Evolutionary conservation across 805 yeast genomes (phyloP).

Genomic region (Pichia gijzeniarum): DNA sequence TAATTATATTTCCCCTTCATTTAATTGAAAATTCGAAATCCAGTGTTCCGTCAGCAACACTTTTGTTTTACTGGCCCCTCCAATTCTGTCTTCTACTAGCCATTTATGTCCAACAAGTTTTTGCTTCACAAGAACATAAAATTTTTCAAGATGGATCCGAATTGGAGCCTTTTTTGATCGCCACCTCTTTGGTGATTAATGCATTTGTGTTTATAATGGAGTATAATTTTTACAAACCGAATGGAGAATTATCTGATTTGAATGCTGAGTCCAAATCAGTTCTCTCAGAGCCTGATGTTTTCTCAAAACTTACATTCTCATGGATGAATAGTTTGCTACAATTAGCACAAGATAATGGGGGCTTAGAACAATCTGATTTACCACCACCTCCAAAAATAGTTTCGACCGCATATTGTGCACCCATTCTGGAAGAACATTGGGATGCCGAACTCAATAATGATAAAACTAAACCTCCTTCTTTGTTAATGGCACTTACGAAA

Average conservation of each 20-base stretch:
- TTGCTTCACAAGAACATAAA: slow-evolving; percentile 23
- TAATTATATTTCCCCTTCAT: slow-evolving; percentile 37
- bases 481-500: slow-evolving; percentile 31
- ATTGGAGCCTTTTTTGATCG: slow-evolving; percentile 20
- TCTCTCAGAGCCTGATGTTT: slow-evolving; percentile 43
- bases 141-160: slow-evolving; percentile 9
- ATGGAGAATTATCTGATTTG: slow-evolving; percentile 31
- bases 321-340: slow-evolving; percentile 90
- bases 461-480: slow-evolving; percentile 19
- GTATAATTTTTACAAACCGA: slow-evolving; percentile 32
- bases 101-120: slow-evolving; percentile 22
- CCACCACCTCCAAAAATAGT: slow-evolving; percentile 37
- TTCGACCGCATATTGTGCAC: slow-evolving; percentile 30
- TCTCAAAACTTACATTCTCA: slow-evolving; percentile 70
- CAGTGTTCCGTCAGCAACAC: slow-evolving; percentile 33
- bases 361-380: slow-evolving; percentile 33
- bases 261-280: slow-evolving; percentile 28
- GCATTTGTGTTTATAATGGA: slow-evolving; percentile 35
- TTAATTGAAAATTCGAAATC: slow-evolving; percentile 37
- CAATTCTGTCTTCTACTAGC: slow-evolving; percentile 13
- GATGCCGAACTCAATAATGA: slow-evolving; percentile 20
- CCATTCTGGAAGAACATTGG: slow-evolving; percentile 30
- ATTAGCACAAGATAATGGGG: slow-evolving; percentile 46
- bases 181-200: slow-evolving; percentile 28
- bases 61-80: slow-evolving; percentile 38